Conservation (phyloP, 108 stramenopile species). For the Epipyxis sp. region DNA sequence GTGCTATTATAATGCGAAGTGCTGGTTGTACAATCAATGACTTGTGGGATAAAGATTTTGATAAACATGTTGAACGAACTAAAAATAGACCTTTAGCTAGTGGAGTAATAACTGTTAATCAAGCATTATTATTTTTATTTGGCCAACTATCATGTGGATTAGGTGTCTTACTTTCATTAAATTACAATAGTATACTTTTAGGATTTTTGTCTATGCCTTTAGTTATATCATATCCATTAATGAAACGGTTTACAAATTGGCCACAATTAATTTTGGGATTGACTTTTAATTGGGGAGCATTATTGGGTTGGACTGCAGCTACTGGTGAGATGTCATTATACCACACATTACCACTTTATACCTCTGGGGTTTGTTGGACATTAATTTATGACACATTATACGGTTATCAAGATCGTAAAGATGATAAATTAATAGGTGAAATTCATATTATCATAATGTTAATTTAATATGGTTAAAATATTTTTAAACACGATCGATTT, state of each 20-base stretch:
- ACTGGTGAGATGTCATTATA: conserved; percentile 55
- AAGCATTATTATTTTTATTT: conserved; percentile 76
- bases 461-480: too few relatives aligned
- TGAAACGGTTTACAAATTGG: conserved; percentile 87
- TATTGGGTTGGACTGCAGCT: conserved; percentile 64
- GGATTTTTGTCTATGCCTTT: conserved; percentile 81
- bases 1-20: conserved; percentile 87
- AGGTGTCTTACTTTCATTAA: conserved; percentile 77
- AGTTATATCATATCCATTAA: conserved; percentile 83
- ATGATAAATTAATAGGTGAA: conserved; percentile 70
- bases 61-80: conserved; percentile 78
- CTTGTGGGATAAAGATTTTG: conserved; percentile 90
- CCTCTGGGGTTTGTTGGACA: conserved; percentile 84
- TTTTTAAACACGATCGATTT: too few relatives aligned
- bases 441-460: too few relatives aligned
- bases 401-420: conserved; percentile 93
- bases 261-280: conserved; percentile 90
- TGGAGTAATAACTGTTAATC: conserved; percentile 60
- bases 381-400: conserved; percentile 97
- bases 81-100: conserved; percentile 76
- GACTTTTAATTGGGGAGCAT: conserved; percentile 96
- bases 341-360: conserved; percentile 76
- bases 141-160: conserved; percentile 75
- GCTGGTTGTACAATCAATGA: conserved; percentile 97
- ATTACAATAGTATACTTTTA: conserved; percentile 63